These are phyloP conservation scores for Prunus persica DNA, from an alignment of 306 rosid species.

Conservation along the genomic window Prunus_persica_NCBIv2 NC_034011.1:20013001-20013500, in stretches of 20 bases:
- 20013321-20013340: constrained; percentile 69
- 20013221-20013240: background rate
- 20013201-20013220: background rate
- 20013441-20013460: constrained; percentile 61
- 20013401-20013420: constrained; percentile 71
- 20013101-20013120: background rate
- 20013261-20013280: constrained; percentile 76
- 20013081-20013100: constrained; percentile 61
- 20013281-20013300: constrained; percentile 69
- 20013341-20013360: constrained; percentile 37
- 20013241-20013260: constrained; percentile 46
- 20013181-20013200: constrained; percentile 35
- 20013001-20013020: background rate
- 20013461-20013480: constrained; percentile 44
- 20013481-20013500: constrained; percentile 58
- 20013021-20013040: background rate
- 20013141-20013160: constrained; percentile 64
- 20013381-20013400: constrained; percentile 85
- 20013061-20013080: constrained; percentile 62
- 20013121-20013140: constrained; percentile 72
- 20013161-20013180: constrained; percentile 37
- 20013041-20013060: background rate
- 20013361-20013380: constrained; percentile 50
- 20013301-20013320: constrained; percentile 80
- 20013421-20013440: constrained; percentile 65